Percentiles rank a stretch among this genome's conserved stretches.
Evolutionary conservation across 1,284 basidiomycete species (phyloP).

Genomic region (Ceratobasidium sp.): DNA sequence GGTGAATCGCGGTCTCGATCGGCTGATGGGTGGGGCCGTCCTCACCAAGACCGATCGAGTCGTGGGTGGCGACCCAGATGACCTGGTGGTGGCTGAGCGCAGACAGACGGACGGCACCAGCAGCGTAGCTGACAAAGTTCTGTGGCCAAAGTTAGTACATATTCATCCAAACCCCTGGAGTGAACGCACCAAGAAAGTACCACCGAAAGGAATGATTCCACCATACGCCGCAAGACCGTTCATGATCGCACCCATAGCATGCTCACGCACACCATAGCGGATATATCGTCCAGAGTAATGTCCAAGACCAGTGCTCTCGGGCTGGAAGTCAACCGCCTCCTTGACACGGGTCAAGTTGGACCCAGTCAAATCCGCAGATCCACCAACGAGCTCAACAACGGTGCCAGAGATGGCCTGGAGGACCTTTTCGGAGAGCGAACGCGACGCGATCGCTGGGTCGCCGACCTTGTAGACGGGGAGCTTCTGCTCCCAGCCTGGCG

Average conservation of each 20-base stretch:
- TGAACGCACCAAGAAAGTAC: conserved; percentile 79
- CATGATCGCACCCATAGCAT: conserved; percentile 95
- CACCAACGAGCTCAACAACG: conserved; percentile 88
- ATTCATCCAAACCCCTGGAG: background rate
- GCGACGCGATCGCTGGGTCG: conserved; percentile 87
- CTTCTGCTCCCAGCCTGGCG: conserved; percentile 85
- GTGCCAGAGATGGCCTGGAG: conserved; percentile 78
- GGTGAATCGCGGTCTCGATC: conserved; percentile 85
- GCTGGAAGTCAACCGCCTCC: conserved; percentile 90
- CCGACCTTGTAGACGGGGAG: conserved; percentile 85
- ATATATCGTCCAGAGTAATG: conserved; percentile 89
- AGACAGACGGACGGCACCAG: conserved; percentile 90
- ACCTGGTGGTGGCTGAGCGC: conserved; percentile 91
- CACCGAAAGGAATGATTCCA: conserved; percentile 84
- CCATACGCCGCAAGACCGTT: conserved; percentile 91
- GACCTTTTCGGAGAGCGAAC: conserved; percentile 93
- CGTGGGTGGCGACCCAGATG: conserved; percentile 92
- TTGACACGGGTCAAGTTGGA: conserved; percentile 92
- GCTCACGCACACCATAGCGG: conserved; percentile 96
- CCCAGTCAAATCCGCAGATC: conserved; percentile 92
- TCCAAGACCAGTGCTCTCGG: conserved; percentile 84
- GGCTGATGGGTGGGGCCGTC: conserved; percentile 98
- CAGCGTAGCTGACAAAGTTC: conserved; percentile 96
- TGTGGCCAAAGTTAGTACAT: conserved; percentile 49
- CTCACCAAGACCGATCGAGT: conserved; percentile 92